Base-by-base conservation (phyloP, 2,329 filamentous ascomycete species). In the Fusarium musae region DNA sequence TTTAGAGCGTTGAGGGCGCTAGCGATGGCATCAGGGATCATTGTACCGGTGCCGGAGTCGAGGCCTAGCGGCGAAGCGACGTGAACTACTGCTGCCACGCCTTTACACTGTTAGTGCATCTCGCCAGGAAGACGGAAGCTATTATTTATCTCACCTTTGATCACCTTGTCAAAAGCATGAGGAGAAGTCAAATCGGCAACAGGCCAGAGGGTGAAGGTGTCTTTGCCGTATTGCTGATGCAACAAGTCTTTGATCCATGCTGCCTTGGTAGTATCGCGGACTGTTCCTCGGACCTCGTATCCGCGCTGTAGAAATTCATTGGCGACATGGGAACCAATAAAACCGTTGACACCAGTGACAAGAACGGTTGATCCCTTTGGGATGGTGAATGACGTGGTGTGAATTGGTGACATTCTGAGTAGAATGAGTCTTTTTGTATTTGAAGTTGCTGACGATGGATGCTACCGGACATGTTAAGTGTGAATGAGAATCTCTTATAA, bases 21-120 rank as follows among this genome's bases (percentile, higher is more conserved):
- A 32, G 50, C 50, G n/a, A 62, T 16, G 6, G 59, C 50, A 23
- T 44, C 37, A 16, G 59, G 23, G 7, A 46, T 62, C 39, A 62
- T 59, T 13, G 26, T 26, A 0, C 16, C n/a, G 3, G 30, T 58
- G 34, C 53, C 26, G 12, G 50, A 23, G 8, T 57, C 26, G 3
- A 42, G 13, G 5, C 42, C 50, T 12, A 62, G 13, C 7, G 59
- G 40, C 3, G 59, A 62, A 10, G 59, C 52, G 9, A 58, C 52
- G 17, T 62, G 59, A 0, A 57, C 50, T 19, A 62, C 32, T 1
- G 52, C 59, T 16, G 40, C 21, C 6, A 58, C 59, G n/a, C 40
- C 59, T 62, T 32, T 9, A 4, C 16, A 36, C 8, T 26, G 15
- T 57, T 3, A 56, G 49, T 21, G 26, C 26, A 26, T 26, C 23